These are phyloP conservation scores for Boletus insuetus DNA, from an alignment of 768 basidiomycete genomes.

Conservation along the genomic window DNA sequence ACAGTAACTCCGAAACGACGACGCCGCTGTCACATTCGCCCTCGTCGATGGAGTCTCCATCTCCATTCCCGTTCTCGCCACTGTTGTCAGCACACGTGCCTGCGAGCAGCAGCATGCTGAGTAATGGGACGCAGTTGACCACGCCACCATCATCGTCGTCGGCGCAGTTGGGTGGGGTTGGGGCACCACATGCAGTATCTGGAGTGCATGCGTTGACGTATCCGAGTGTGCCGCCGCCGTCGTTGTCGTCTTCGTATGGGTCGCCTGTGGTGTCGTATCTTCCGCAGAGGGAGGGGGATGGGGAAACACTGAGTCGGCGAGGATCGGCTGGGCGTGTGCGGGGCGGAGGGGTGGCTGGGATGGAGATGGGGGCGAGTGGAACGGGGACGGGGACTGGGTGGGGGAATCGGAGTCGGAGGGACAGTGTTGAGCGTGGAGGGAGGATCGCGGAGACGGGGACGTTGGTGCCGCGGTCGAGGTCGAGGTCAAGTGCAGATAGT, in stretches of 20 bases:
- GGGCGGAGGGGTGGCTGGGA: conserved; percentile 20
- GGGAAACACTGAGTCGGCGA: conserved; percentile 53
- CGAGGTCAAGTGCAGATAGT: conserved; percentile 42
- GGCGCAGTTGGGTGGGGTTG: conserved; percentile 5
- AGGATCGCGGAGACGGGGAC: conserved; percentile 69
- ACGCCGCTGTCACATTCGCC: conserved; percentile 67
- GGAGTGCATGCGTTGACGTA: conserved; percentile 57
- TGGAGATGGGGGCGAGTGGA: background rate
- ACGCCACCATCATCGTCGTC: conserved; percentile 66
- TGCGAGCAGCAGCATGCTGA: conserved; percentile 23
- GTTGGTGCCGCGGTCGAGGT: conserved; percentile 40
- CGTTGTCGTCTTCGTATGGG: conserved; percentile 75
- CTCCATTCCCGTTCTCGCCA: conserved; percentile 68
- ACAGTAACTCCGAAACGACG: conserved; percentile 48
- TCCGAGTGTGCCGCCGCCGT: conserved; percentile 81
- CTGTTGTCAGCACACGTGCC: conserved; percentile 47
- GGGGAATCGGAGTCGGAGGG: conserved; percentile 42
- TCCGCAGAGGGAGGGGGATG: conserved; percentile 46
- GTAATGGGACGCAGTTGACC: conserved; percentile 57
- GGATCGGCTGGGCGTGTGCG: conserved; percentile 43
- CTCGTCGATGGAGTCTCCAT: conserved; percentile 64
- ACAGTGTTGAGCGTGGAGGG: conserved; percentile 60
- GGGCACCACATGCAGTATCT: conserved; percentile 16
- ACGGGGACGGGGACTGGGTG: background rate
- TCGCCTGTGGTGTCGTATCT: conserved; percentile 54